These are phyloP conservation scores for Fusarium stilboides DNA, from an alignment of 2,329 filamentous ascomycete species.

Conservation along the genomic window DNA sequence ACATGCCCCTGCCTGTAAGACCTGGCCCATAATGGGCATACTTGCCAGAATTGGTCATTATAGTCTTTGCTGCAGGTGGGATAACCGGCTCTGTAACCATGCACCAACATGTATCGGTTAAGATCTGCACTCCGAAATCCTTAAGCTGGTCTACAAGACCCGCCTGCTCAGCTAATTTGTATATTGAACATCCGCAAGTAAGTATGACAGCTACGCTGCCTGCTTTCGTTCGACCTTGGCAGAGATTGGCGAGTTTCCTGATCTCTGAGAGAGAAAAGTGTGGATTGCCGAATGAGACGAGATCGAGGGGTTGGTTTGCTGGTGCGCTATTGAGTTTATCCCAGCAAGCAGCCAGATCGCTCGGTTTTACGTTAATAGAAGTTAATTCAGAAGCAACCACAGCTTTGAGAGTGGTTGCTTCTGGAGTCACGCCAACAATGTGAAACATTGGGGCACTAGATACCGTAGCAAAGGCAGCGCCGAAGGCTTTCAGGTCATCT, in stretches of 20 bases:
- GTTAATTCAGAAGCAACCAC: background rate
- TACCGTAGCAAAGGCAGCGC: slow-evolving; percentile 40
- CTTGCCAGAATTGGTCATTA: slow-evolving; percentile 43
- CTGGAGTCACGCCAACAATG: slow-evolving; percentile 38
- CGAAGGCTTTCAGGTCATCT: slow-evolving; percentile 43
- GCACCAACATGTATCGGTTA: slow-evolving; percentile 41
- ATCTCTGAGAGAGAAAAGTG: slow-evolving; percentile 40
- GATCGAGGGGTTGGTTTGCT: slow-evolving; percentile 9
- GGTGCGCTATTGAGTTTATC: slow-evolving; percentile 27
- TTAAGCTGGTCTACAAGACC: slow-evolving; percentile 16
- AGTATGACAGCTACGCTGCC: background rate
- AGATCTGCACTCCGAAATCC: slow-evolving; percentile 26
- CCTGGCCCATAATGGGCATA: slow-evolving; percentile 42
- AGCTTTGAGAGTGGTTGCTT: slow-evolving; percentile 21
- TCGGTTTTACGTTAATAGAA: slow-evolving; percentile 5
- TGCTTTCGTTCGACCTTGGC: slow-evolving; percentile 5
- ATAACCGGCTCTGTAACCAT: slow-evolving; percentile 35
- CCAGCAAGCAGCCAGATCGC: slow-evolving; percentile 21
- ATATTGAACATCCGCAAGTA: slow-evolving; percentile 23
- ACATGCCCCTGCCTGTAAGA: slow-evolving; percentile 36
- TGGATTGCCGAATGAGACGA: slow-evolving; percentile 40
- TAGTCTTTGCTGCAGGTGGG: slow-evolving; percentile 9
- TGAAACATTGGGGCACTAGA: slow-evolving; percentile 46
- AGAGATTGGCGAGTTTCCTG: slow-evolving; percentile 7
- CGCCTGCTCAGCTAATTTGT: slow-evolving; percentile 38